Base-by-base conservation (phyloP, 805 yeast species). In the Peterozyma xylosa region DNA sequence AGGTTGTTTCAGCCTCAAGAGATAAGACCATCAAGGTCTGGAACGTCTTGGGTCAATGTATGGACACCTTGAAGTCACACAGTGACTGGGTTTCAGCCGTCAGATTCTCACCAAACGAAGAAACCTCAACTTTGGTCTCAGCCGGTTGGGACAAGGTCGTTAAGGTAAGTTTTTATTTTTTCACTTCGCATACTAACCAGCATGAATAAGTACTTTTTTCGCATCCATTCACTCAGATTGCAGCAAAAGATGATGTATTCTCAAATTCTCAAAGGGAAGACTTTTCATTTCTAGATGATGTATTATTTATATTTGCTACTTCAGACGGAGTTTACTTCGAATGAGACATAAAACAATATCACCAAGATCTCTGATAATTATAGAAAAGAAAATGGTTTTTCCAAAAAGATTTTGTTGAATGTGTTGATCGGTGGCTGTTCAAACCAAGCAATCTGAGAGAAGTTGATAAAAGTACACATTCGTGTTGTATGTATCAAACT, bases 81-180 rank as follows among this genome's bases (percentile, higher is more conserved):
- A 67, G 80, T 70, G 99, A 93, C 87, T 93, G 99, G 99, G 96
- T 91, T 64, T 86, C 96, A 54, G 79, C 95, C 61, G 98, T 90
- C 64, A 86, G 96, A 80, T 88, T 91, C 82, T 87, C 96, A 60
- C 98, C 97, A 73, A 70, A 68, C 53, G 79, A 80, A 57, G 75
- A 72, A 54, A 66, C 77, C 53, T 70, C 87, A 63, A 78, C 84
- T 59, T 84, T 88, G 64, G 83, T 91, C 76, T 91, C 99, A 60
- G 97, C 97, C 65, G 95, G 96, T 68, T 88, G 96, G 91, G 99
- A 93, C 74, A 93, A 91, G 78, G 76, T 90, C 62, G 95, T 95
- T 64, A 93, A 93, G 90, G 99, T 91, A 88, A 78, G 96, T 88
- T 65, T 47, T 38, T 47, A 42, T 50, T 46, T 42, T 37, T 30